Base-by-base conservation (phyloP, 768 basidiomycete species). In the Pleurotus cornucopiae region DNA sequence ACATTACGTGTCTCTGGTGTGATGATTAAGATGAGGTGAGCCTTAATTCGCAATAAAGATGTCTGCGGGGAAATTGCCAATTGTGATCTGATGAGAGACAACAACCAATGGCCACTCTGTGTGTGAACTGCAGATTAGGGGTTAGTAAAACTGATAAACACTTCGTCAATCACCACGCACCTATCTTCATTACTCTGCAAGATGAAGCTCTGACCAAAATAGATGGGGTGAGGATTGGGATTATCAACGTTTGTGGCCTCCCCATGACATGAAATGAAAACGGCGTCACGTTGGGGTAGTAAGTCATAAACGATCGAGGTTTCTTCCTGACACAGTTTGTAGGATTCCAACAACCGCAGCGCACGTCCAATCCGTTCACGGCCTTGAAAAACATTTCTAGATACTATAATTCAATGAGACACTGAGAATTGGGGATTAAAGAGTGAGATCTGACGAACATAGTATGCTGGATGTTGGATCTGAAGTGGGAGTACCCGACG, bases 291-390 rank as follows among this genome's bases (percentile, higher is more conserved):
- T n/a, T 14, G n/a, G 3, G 39, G 39, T 41, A 53, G 41, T 53
- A 53, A 39, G 41, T 53, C 51, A 25, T 53, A 53, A 41, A 25
- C 39, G 51, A 53, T 53, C 51, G 51, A 39, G 39, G 37, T 53
- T 12, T 53, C 51, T 41, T 41, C 51, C 21, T 53, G 51, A 23
- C 51, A 53, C 18, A 53, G 18, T 38, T 53, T 53, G 51, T 53
- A 53, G 39, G 38, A 39, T n/a, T 18, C 41, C 38, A 53, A 38
- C 39, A 53, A 41, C 38, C 51, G 51, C 21, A 53, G 25, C 13
- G 51, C 51, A 40, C 51, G 34, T n/a, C 51, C 51, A 18, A 53
- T 53, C 13, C 51, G 37, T 20, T 53, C 51, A 11, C 39, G 51
- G 14, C 51, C 51, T 11, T 40, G 51, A 16, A 53, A 53, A 11